phyloP scores from a whole-genome alignment of 495 filamentous ascomycete genomes.

The Penicillium maclennaniae region DNA sequence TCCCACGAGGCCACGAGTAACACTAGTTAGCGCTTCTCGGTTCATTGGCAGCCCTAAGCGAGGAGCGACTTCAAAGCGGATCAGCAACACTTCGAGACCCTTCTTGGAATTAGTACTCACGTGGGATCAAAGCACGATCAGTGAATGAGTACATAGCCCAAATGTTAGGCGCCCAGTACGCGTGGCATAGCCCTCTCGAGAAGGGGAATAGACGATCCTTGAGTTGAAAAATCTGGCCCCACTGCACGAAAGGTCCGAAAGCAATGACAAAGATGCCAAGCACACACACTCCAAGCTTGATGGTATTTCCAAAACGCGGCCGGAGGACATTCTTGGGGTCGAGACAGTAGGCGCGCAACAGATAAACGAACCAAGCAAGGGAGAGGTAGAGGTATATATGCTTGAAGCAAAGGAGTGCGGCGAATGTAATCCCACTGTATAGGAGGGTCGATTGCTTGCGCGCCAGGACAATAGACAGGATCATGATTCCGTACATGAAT shows the following conservation, averaged over 20 bases:
- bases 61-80: slow-evolving; percentile 61
- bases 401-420: slow-evolving; percentile 83
- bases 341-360: slow-evolving; percentile 86
- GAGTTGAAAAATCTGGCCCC: slow-evolving; percentile 84
- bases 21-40: slow-evolving; percentile 71
- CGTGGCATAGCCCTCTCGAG: slow-evolving; percentile 87
- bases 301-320: slow-evolving; percentile 68
- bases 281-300: slow-evolving; percentile 78
- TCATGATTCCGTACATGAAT: slow-evolving; percentile 84
- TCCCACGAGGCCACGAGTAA: slow-evolving; percentile 90
- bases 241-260: slow-evolving; percentile 84
- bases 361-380: slow-evolving; percentile 91
- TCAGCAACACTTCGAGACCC: slow-evolving; percentile 18
- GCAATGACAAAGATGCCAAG: slow-evolving; percentile 70
- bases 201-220: slow-evolving; percentile 87
- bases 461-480: slow-evolving; percentile 78
- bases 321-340: slow-evolving; percentile 70
- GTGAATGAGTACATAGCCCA: slow-evolving; percentile 96
- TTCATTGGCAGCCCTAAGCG: slow-evolving; percentile 70
- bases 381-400: slow-evolving; percentile 98
- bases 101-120: slow-evolving; percentile 42
- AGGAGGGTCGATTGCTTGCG: slow-evolving; percentile 74
- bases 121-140: slow-evolving; percentile 74
- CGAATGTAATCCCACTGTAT: slow-evolving; percentile 75
- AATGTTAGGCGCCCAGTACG: slow-evolving; percentile 96